These are phyloP conservation scores for Tuber microsphaerosporum DNA, from an alignment of 495 filamentous ascomycete species.

Conservation along the genomic window DNA sequence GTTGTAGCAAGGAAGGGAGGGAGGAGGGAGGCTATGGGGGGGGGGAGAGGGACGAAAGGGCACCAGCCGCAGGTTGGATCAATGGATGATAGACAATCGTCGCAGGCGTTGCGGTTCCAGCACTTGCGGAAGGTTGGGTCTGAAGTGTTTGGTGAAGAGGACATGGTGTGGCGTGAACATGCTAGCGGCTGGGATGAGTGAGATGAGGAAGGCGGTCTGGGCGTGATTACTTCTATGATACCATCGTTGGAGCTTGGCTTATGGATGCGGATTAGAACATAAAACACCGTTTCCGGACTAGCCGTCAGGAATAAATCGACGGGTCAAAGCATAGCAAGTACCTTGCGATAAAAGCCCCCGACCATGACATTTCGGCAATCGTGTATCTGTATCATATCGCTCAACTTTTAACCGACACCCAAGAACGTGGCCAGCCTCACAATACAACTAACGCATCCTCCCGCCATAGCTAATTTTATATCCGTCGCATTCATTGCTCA, in stretches of 20 bases:
- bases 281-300: background rate
- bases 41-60: background rate
- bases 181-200: background rate
- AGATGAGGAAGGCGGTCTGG: background rate
- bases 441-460: background rate
- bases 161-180: background rate
- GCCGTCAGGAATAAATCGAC: background rate
- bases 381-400: background rate
- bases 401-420: background rate
- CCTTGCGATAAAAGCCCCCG: background rate
- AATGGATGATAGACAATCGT: background rate
- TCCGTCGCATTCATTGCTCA: background rate
- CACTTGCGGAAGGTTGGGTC: background rate
- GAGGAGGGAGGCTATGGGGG: background rate
- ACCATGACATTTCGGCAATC: background rate
- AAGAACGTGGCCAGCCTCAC: background rate
- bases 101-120: constrained; percentile 3
- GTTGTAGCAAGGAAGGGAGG: background rate
- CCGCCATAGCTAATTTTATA: constrained; percentile 1
- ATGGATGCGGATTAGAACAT: background rate
- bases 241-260: background rate
- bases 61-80: constrained; percentile 1
- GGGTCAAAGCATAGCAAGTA: background rate
- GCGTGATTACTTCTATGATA: background rate
- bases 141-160: background rate